A percentile compares a stretch with the other conserved stretches of the same genome.
phyloP scores from a whole-genome alignment of 2,329 filamentous ascomycete genomes.

The Coniochaeta sp. region DNA sequence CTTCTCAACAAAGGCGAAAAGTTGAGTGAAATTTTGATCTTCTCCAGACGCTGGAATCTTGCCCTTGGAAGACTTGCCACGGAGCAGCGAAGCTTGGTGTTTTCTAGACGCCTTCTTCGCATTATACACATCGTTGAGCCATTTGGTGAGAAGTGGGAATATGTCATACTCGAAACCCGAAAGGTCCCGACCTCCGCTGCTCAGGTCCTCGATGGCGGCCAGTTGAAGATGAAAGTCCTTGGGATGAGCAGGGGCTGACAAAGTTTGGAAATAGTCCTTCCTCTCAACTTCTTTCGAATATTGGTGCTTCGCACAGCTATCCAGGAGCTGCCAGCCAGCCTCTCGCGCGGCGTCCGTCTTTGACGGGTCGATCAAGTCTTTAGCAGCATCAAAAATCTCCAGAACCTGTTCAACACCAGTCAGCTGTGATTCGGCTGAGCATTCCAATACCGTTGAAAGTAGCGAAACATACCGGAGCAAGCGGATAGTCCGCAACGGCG shows the following conservation, averaged over 20 bases:
- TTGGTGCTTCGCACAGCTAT: constrained; percentile 56
- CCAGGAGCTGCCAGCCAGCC: constrained; percentile 59
- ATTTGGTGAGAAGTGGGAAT: constrained; percentile 52
- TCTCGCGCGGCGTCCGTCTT: constrained; percentile 46
- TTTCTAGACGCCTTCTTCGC: constrained; percentile 45
- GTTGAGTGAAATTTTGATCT: constrained; percentile 53
- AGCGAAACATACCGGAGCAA: constrained; percentile 34
- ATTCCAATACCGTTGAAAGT: no score
- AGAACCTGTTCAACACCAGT: constrained; percentile 25
- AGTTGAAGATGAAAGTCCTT: constrained; percentile 63
- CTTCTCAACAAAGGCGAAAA: constrained; percentile 60
- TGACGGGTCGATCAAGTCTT: constrained; percentile 53
- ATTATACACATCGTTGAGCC: constrained; percentile 51
- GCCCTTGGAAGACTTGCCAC: constrained; percentile 29
- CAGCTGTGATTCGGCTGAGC: not conserved
- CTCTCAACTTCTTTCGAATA: constrained; percentile 60
- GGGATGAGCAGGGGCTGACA: constrained; percentile 46
- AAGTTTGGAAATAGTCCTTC: constrained; percentile 56
- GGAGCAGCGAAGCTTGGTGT: constrained; percentile 30
- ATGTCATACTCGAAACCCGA: constrained; percentile 62
- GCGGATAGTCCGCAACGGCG: constrained; percentile 50
- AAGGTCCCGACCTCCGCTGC: constrained; percentile 53
- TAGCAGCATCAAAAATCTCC: constrained; percentile 59
- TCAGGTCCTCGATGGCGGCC: constrained; percentile 54
- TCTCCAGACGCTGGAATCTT: constrained; percentile 38